Conservation (phyloP, 768 basidiomycete species). For the Pulveroboletus frians region DNA sequence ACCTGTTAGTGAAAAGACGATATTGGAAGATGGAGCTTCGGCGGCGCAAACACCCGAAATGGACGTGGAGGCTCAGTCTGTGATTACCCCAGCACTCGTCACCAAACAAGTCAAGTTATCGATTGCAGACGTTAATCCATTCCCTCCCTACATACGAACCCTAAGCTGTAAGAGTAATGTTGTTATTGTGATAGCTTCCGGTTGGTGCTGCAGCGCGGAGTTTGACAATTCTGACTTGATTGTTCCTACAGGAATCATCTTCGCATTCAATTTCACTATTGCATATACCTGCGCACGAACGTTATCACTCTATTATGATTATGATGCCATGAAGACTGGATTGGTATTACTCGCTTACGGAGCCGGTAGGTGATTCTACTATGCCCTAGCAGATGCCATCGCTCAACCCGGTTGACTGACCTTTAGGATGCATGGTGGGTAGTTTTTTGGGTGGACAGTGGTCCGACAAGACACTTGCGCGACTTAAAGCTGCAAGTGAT, state of each 20-base stretch:
- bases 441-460: slow-evolving; percentile 51
- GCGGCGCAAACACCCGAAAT: slow-evolving; percentile 9
- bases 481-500: slow-evolving; percentile 29
- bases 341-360: too few relatives aligned
- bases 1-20: not conserved
- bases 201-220: slow-evolving; percentile 17
- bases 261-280: slow-evolving; percentile 65
- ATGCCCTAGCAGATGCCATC: too few relatives aligned
- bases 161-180: slow-evolving; percentile 59
- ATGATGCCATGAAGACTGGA: too few relatives aligned
- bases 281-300: slow-evolving; percentile 74
- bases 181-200: slow-evolving; percentile 40
- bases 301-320: too few relatives aligned
- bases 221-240: not conserved
- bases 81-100: slow-evolving; percentile 4
- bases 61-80: slow-evolving; percentile 23
- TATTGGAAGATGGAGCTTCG: not conserved
- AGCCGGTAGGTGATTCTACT: too few relatives aligned
- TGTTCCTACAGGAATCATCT: slow-evolving; percentile 50
- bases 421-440: slow-evolving; percentile 44
- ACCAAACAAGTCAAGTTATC: slow-evolving; percentile 47
- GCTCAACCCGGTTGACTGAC: not conserved
- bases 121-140: slow-evolving; percentile 46
- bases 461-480: slow-evolving; percentile 46
- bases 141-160: slow-evolving; percentile 55